phyloP scores from a whole-genome alignment of 345 rosid genomes.

The Gossypium herbaceum region DNA sequence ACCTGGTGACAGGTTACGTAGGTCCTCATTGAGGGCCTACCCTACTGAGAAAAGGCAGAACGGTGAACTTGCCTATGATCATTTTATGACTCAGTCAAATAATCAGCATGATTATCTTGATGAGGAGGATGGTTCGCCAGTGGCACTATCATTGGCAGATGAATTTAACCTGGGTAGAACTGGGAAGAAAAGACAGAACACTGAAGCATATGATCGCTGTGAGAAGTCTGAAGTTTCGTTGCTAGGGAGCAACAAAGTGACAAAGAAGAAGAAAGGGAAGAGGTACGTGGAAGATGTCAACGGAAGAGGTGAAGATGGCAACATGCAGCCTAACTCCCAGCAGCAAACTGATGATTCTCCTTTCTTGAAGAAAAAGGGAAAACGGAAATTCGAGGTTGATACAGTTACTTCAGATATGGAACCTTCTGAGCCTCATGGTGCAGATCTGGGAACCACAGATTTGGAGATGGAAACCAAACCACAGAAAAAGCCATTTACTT shows the following conservation, averaged over 20 bases:
- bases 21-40: slow-evolving; percentile 39
- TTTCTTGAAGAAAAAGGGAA: slow-evolving; percentile 61
- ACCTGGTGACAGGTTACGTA: slow-evolving; percentile 39
- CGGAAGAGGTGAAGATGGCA: slow-evolving; percentile 41
- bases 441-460: slow-evolving; percentile 43
- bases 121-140: slow-evolving; percentile 49
- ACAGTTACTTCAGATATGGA: slow-evolving; percentile 46
- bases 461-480: slow-evolving; percentile 67
- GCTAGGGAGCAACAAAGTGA: slow-evolving; percentile 45
- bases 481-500: slow-evolving; percentile 74
- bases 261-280: slow-evolving; percentile 69
- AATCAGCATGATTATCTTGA: slow-evolving; percentile 25
- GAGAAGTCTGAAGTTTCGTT: slow-evolving; percentile 52
- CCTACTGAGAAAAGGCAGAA: slow-evolving; percentile 51
- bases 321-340: slow-evolving; percentile 25
- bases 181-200: slow-evolving; percentile 48
- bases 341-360: slow-evolving; percentile 44
- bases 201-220: slow-evolving; percentile 39
- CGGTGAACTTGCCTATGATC: slow-evolving; percentile 29
- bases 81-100: background rate
- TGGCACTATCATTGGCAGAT: slow-evolving; percentile 34
- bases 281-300: slow-evolving; percentile 41
- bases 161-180: slow-evolving; percentile 35
- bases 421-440: slow-evolving; percentile 41
- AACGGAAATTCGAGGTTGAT: slow-evolving; percentile 60